Conservation (phyloP, 495 filamentous ascomycete species). For the Chlorociboria aeruginascens region DNA sequence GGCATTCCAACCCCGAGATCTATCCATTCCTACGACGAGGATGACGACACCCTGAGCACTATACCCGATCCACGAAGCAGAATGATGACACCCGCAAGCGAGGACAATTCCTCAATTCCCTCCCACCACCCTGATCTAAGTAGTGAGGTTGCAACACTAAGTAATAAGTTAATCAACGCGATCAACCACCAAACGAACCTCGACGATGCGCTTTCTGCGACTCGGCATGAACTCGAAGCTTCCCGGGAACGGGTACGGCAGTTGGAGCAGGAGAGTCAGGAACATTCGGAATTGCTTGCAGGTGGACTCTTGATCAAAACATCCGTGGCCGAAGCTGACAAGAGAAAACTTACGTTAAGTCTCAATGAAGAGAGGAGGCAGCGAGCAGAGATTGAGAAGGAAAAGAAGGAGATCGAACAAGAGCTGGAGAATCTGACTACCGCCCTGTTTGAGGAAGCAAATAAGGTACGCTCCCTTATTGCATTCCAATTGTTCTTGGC, state of each 20-base stretch:
- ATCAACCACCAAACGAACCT: conserved; percentile 94
- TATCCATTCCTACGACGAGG: conserved; percentile 7
- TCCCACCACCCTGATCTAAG: conserved; percentile 18
- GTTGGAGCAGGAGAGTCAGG: conserved; percentile 49
- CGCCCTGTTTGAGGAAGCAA: conserved; percentile 90
- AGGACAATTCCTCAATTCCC: conserved; percentile 3
- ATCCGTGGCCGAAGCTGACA: conserved; percentile 56
- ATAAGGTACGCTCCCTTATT: conserved; percentile 42
- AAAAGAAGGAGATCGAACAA: conserved; percentile 60
- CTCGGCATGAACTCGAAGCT: conserved; percentile 73
- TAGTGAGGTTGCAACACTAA: conserved; percentile 79
- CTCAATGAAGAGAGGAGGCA: conserved; percentile 49
- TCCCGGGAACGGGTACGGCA: conserved; percentile 53
- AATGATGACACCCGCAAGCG: conserved; percentile 15
- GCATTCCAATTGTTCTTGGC: conserved; percentile 7
- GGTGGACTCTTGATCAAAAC: conserved; percentile 60
- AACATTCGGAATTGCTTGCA: conserved; percentile 60
- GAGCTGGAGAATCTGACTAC: conserved; percentile 85
- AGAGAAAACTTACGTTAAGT: conserved; percentile 49
- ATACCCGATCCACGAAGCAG: conserved; percentile 21
- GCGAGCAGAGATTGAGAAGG: conserved; percentile 50
- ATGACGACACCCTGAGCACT: conserved; percentile 19
- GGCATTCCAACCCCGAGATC: conserved; percentile 9
- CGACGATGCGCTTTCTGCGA: conserved; percentile 74
- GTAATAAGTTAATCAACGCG: conserved; percentile 89